These are phyloP conservation scores for Crucihimalaya himalaica DNA, from an alignment of 345 rosid species.

Conservation along the genomic window DNA sequence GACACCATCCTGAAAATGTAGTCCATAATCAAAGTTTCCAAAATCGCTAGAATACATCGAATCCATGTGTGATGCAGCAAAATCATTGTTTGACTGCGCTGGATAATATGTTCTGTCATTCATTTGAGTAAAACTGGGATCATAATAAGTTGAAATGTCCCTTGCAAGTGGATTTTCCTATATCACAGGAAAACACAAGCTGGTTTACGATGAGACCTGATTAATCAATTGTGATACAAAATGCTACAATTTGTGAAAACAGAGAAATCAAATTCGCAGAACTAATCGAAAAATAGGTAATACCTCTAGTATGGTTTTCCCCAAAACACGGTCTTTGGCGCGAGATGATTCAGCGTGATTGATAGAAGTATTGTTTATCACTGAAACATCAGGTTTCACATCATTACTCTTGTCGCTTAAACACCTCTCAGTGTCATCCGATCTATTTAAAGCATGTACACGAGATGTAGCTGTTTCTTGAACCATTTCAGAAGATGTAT, in stretches of 20 bases:
- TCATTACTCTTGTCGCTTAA: conserved; percentile 38
- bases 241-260: neutral
- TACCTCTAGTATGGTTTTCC: conserved; percentile 51
- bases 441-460: conserved; percentile 29
- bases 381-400: conserved; percentile 38
- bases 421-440: conserved; percentile 44
- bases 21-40: conserved; percentile 55
- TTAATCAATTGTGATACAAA: neutral
- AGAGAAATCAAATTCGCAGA: neutral
- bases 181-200: conserved; percentile 13
- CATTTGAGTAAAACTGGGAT: conserved; percentile 40
- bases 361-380: conserved; percentile 45
- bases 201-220: neutral
- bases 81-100: conserved; percentile 38
- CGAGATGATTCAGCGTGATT: conserved; percentile 57
- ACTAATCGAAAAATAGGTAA: neutral
- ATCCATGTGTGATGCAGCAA: conserved; percentile 46
- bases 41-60: conserved; percentile 72
- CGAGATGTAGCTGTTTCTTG: conserved; percentile 52
- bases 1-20: conserved; percentile 58
- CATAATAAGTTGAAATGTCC: conserved; percentile 33
- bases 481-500: conserved; percentile 62
- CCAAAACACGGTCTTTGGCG: conserved; percentile 51
- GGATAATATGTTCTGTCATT: conserved; percentile 55
- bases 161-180: conserved; percentile 45